Evolutionary conservation across 1,139 yeast genomes (phyloP).

Genomic region (Tardiomyces digboiensis): DNA sequence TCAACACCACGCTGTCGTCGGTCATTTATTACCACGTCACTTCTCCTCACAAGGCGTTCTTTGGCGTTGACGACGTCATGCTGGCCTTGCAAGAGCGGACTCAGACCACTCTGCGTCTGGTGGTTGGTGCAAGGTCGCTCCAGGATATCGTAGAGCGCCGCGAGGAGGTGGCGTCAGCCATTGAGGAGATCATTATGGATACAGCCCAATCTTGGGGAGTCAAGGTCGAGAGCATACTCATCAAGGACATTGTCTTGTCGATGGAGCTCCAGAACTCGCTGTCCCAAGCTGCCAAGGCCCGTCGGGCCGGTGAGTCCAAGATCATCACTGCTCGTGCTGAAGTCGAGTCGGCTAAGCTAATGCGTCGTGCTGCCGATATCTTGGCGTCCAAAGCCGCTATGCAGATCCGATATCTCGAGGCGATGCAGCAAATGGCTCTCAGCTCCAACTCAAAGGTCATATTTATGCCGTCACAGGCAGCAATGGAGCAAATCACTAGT

Average conservation of each 20-base stretch:
- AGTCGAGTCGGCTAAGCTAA: slow-evolving; percentile 65
- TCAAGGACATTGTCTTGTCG: slow-evolving; percentile 57
- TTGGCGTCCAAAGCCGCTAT: slow-evolving; percentile 68
- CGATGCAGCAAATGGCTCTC: slow-evolving; percentile 69
- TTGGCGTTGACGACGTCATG: slow-evolving; percentile 46
- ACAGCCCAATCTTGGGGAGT: slow-evolving; percentile 72
- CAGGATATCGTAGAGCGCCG: slow-evolving; percentile 72
- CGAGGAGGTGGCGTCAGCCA: slow-evolving; percentile 61
- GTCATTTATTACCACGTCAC: slow-evolving; percentile 61
- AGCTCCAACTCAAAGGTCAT: slow-evolving; percentile 55
- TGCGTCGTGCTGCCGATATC: slow-evolving; percentile 75
- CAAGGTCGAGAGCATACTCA: slow-evolving; percentile 55
- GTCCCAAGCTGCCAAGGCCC: slow-evolving; percentile 70
- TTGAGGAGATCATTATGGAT: slow-evolving; percentile 51
- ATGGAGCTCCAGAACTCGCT: slow-evolving; percentile 50
- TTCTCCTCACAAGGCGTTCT: slow-evolving; percentile 62
- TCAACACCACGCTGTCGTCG: slow-evolving; percentile 50
- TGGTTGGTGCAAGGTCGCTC: slow-evolving; percentile 54
- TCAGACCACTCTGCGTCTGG: slow-evolving; percentile 68
- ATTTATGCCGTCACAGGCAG: slow-evolving; percentile 52
- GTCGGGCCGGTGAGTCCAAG: slow-evolving; percentile 70
- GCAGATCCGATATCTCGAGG: slow-evolving; percentile 74
- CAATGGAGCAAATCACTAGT: slow-evolving; percentile 25
- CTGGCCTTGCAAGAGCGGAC: slow-evolving; percentile 61
- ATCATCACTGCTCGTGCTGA: slow-evolving; percentile 70